Base-by-base conservation (phyloP, 2,329 filamentous ascomycete species). In the Penicillium hordei region DNA sequence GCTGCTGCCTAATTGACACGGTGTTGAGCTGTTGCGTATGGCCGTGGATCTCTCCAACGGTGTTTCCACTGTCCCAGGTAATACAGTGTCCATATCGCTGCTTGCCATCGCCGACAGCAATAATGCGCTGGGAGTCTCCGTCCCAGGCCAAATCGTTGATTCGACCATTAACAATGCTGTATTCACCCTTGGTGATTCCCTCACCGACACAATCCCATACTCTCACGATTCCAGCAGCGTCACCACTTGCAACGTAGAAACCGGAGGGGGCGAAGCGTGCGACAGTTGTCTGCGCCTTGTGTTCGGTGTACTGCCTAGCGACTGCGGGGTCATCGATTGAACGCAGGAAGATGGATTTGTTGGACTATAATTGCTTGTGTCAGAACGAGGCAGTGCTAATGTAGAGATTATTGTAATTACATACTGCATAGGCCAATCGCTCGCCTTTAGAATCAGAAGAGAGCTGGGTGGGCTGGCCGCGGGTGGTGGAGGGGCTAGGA, bases 111-210 rank as follows among this genome's bases (percentile, higher is more conserved):
- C 94, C 94, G 5, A 99, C 93, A 4, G 93, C 94, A 69, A 97
- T 97, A 71, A 99, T 89, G 49, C 94, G 89, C 79, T 97, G 93
- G 60, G 90, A 96, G 76, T 99, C 94, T 57, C 93, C 93, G 70
- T 97, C 94, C 93, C 94, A 99, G 1, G 92, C 93, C 64, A 99
- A 86, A 74, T 99, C 94, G 73, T 96, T 96, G 78, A 99, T 93
- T 53, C 91, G 89, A 13, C 94, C 94, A 34, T 90, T 92, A 70
- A 97, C 93, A 76, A 97, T 97, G 71, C 87, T 84, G 77, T 96
- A 97, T 76, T 97, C 93, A 65, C 93, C 91, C 76, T 95, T 96
- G 45, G 91, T 96, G 69, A 88, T 90, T 45, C 92, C 92, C 66
- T 91, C 90, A 55, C 93, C 88, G 13, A 90, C 87, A 63, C 83